Base-by-base conservation (phyloP, 805 yeast species). In the Wickerhamiella qilinensis region DNA sequence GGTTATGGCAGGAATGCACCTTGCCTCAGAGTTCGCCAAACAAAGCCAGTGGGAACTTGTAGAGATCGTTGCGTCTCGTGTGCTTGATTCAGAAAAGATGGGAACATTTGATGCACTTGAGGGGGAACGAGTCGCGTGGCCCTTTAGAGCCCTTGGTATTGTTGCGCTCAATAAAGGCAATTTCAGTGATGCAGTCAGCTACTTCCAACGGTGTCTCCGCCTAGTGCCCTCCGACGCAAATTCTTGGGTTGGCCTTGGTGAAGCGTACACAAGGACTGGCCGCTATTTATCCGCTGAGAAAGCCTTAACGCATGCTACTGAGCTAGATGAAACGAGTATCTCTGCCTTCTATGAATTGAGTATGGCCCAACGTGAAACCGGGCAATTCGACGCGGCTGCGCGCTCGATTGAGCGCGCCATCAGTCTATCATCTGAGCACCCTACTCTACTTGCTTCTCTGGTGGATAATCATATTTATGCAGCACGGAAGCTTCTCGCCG, bases 221-320 rank as follows among this genome's bases (percentile, higher is more conserved):
- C 61, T 79, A 45, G 63, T 75, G 32, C 62, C 78, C 0, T 45
- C 52, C 38, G 96, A 91, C 56, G 54, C 71, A 1, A 77, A 81
- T 46, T 77, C 94, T 2, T 88, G 97, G 96, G 64, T 80, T 21
- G 95, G 95, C 1, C 62, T 91, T n/a, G 98, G 98, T n/a, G 97
- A 91, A 55, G 88, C 95, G 0, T 91, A 91, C 55, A 64, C 69
- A 39, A 71, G 75, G 20, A 73, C 91, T 55, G 98, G 98, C 2
- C 67, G 94, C 43, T 62, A 77, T 33, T 86, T 82, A 40, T 93
- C 97, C 2, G 83, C 94, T 0, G 64, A 71, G 8, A 85, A 81
- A 55, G 96, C 91, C 1, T 80, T 85, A 49, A 64, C 63, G 22
- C 75, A 74, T 41, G 83, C 86, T 0, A 50, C 73, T 33, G 65